Evolutionary conservation across 768 basidiomycete species (phyloP), one percentile per base, ranked within the genome.

Genomic region (Suillus ampliporus): DNA sequence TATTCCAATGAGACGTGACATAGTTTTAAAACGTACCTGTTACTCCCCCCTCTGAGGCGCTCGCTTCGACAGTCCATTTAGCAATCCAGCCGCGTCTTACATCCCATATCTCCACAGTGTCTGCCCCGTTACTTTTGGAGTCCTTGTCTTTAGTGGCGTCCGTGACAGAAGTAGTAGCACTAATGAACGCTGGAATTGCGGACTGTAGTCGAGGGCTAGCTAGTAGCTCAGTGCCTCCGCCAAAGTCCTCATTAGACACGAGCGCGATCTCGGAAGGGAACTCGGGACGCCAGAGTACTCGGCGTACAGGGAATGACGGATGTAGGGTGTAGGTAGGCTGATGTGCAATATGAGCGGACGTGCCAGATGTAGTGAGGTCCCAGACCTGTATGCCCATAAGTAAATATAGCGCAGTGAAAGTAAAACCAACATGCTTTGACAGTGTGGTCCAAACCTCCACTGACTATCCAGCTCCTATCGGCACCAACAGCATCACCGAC

Each of bases 101-200:
- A 72, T 95, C 93, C 94, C 94, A 95, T 26, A 95, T 88, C 68
- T 94, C 92, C 35, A 93, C 81, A 0, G 86, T 78, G 68, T 92
- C 89, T 3, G 47, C 46, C 3, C 64, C 51, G 23, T 26, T 68
- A 19, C 51, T 1, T 31, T 64, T 74, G 4, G 67, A 65, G 2
- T 67, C 66, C 21, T 57, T 53, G 1, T 66, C 67, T 7, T 68
- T 71, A 8, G 57, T 56, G 66, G 28, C 13, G 11, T 73, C 73
- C 6, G 50, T 48, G 5, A 21, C 57, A 4, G 66, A 62, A 34
- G 31, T 28, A 3, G 41, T 60, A 17, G 58, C 59, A 31, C 63
- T 59, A 28, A 74, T 63, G 43, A 76, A 69, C 35, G 64, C 69
- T 64, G 67, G 66, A 14, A 56, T 67, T 3, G 58, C 21, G 28